phyloP scores from a whole-genome alignment of 345 rosid species.

The Salix exigua region DNA sequence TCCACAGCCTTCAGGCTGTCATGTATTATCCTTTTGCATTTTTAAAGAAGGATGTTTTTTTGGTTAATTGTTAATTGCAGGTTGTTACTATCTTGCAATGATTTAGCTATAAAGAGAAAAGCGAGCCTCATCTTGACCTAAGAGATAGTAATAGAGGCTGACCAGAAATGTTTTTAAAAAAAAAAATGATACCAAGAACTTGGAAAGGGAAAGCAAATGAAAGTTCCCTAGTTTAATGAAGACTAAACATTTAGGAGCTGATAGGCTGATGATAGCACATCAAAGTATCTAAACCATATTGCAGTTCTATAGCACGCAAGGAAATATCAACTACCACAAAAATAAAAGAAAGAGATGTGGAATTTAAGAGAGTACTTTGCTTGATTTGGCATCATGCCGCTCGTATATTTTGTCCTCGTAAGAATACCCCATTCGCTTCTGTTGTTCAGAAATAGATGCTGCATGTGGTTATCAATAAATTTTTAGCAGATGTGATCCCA shows the following conservation, averaged over 20 bases:
- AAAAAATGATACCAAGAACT: neutral
- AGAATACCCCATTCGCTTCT: constrained; percentile 41
- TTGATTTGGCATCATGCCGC: constrained; percentile 46
- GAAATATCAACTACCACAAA: neutral
- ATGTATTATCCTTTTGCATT: neutral
- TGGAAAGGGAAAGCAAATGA: neutral
- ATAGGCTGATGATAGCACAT: neutral
- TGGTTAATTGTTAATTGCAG: neutral
- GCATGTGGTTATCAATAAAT: constrained; percentile 8
- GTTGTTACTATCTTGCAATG: neutral
- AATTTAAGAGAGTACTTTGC: constrained; percentile 54
- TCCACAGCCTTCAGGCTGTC: neutral
- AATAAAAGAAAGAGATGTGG: constrained; percentile 11
- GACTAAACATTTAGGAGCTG: neutral
- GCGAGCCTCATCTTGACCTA: neutral
- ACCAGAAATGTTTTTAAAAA: neutral
- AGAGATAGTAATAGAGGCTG: neutral
- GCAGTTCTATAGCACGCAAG: neutral
- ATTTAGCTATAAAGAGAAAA: neutral
- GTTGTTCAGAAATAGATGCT: constrained; percentile 46
- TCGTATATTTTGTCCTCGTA: constrained; percentile 65
- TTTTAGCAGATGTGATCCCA: constrained; percentile 2
- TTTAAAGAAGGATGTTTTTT: neutral
- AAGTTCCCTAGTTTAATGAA: neutral
- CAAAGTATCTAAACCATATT: neutral